Conservation (phyloP, 2,329 filamentous ascomycete species). For the Cryoendolithus antarcticus region DNA sequence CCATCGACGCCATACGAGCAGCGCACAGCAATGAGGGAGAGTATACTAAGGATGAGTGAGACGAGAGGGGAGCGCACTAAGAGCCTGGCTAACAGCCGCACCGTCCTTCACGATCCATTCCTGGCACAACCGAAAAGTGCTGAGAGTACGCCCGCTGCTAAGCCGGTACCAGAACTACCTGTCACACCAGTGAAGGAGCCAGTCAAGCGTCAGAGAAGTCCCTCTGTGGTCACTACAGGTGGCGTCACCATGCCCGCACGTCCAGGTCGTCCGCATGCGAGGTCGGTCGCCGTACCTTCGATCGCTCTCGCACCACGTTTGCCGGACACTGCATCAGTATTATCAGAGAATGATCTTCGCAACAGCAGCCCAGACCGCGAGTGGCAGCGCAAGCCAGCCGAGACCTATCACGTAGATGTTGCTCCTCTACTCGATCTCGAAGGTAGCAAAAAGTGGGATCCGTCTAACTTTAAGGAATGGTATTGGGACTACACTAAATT, state of each 20-base stretch:
- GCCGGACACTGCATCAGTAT: neutral
- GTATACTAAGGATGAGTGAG: constrained; percentile 5
- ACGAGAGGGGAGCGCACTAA: constrained; percentile 15
- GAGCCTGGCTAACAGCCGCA: constrained; percentile 16
- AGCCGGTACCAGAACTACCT: no score
- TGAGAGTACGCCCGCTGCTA: no score
- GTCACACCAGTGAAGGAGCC: no score
- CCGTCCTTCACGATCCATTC: constrained; percentile 22
- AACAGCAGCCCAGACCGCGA: constrained; percentile 3
- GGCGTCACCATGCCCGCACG: no score
- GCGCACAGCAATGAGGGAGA: constrained; percentile 4
- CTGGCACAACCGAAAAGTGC: constrained; percentile 3
- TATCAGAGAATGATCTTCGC: constrained; percentile 1
- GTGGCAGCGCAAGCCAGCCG: neutral
- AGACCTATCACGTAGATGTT: no score
- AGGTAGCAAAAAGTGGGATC: constrained; percentile 1
- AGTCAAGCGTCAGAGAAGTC: no score
- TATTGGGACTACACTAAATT: constrained; percentile 22
- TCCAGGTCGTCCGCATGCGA: no score
- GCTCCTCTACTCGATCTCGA: neutral
- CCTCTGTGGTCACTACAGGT: no score
- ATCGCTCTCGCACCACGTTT: no score
- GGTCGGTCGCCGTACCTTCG: no score
- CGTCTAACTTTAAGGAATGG: constrained; percentile 29
- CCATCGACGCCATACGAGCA: neutral